A percentile compares a stretch with the other conserved stretches of the same genome.
Evolutionary conservation across 768 basidiomycete species (phyloP).

Genomic region (Russula compacta): DNA sequence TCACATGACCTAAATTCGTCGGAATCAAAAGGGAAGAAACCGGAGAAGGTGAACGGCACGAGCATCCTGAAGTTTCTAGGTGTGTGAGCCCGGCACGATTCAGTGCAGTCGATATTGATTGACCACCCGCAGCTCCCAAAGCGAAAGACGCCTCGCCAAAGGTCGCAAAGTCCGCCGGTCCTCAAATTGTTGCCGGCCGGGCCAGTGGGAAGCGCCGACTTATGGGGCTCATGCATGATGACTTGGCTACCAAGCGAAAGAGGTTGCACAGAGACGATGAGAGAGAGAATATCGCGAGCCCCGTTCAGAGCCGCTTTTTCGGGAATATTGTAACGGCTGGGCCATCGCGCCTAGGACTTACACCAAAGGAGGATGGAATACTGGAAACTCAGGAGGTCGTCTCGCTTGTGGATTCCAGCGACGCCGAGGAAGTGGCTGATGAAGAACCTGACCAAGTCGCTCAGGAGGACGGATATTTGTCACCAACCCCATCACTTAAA

Average conservation of each 20-base stretch:
- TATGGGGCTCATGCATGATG: constrained; percentile 59
- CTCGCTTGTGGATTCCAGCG: constrained; percentile 31
- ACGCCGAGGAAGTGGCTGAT: constrained; percentile 27
- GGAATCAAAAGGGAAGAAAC: constrained; percentile 26
- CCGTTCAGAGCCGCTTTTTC: constrained; percentile 20
- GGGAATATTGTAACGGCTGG: neutral
- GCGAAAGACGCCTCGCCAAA: constrained; percentile 7
- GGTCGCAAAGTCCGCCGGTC: neutral
- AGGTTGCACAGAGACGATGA: constrained; percentile 27
- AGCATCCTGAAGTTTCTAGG: constrained; percentile 59
- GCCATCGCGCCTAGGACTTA: neutral
- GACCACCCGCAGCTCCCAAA: constrained; percentile 12
- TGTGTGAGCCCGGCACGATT: constrained; percentile 27
- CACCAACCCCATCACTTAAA: constrained; percentile 49
- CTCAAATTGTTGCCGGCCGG: constrained; percentile 35
- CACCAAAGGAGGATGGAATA: constrained; percentile 22
- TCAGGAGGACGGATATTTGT: constrained; percentile 79
- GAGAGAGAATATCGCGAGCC: constrained; percentile 34
- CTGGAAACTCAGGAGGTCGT: constrained; percentile 25
- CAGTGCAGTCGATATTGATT: neutral
- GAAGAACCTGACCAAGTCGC: constrained; percentile 37
- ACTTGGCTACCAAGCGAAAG: constrained; percentile 45
- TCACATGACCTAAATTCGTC: constrained; percentile 15
- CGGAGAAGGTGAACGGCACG: constrained; percentile 23
- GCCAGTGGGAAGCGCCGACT: constrained; percentile 72